Evolutionary conservation across 208 protist genomes (phyloP).

Genomic region (Leishmania guyanensis): DNA sequence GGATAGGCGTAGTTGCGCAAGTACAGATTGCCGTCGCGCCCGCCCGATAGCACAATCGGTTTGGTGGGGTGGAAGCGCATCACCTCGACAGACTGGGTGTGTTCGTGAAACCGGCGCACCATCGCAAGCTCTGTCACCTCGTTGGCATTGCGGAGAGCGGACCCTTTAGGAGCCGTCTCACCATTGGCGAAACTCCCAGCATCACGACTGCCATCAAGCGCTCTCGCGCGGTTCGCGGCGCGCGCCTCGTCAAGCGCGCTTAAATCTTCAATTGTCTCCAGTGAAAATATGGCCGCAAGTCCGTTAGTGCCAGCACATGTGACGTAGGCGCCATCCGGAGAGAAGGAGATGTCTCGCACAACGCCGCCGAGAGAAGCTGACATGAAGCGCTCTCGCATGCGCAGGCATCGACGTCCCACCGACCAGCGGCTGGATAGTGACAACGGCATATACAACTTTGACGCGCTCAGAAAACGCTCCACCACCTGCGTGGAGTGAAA

Average conservation of each 20-base stretch:
- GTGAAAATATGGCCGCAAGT: slow-evolving; percentile 62
- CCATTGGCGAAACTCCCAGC: slow-evolving; percentile 14
- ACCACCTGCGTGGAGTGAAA: slow-evolving; percentile 62
- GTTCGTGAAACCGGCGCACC: slow-evolving; percentile 70
- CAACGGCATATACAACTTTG: slow-evolving; percentile 75
- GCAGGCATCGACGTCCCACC: slow-evolving; percentile 51
- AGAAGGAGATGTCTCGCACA: slow-evolving; percentile 68
- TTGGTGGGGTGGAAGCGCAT: slow-evolving; percentile 78
- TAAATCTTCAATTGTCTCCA: slow-evolving; percentile 77
- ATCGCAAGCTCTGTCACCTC: slow-evolving; percentile 83
- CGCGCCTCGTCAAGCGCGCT: slow-evolving; percentile 64
- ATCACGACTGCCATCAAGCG: slow-evolving; percentile 41
- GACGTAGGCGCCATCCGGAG: slow-evolving; percentile 68
- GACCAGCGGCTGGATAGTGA: slow-evolving; percentile 54
- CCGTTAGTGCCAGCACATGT: slow-evolving; percentile 72
- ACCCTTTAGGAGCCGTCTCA: slow-evolving; percentile 21
- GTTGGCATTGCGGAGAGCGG: slow-evolving; percentile 56
- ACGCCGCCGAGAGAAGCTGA: slow-evolving; percentile 71
- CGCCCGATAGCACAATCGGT: slow-evolving; percentile 65
- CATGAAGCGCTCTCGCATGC: slow-evolving; percentile 71
- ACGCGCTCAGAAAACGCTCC: slow-evolving; percentile 73
- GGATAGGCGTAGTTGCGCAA: slow-evolving; percentile 74
- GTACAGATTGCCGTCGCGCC: slow-evolving; percentile 65
- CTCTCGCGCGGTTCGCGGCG: slow-evolving; percentile 51
- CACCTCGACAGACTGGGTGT: slow-evolving; percentile 75